Evolutionary conservation across 148 eudicot genomes (phyloP), one percentile per base, ranked within the genome.

Genomic region (Euryodendron excelsum): DNA sequence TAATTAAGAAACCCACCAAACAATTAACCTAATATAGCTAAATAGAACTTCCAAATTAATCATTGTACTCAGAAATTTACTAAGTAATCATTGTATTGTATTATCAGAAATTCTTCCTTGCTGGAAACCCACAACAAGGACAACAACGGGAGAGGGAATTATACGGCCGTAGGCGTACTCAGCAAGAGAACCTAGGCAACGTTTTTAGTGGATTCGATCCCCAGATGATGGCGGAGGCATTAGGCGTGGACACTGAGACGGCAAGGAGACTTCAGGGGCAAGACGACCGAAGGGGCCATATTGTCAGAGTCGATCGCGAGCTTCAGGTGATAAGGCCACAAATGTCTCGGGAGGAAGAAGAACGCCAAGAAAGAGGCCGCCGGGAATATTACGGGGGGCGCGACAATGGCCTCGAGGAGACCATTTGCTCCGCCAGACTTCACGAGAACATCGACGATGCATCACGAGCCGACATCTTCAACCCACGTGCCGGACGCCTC

Each of bases 51-150:
- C n/a, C n/a, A n/a, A n/a, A n/a, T n/a, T n/a, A n/a, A n/a, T n/a
- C n/a, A n/a, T n/a, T n/a, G n/a, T n/a, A n/a, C n/a, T n/a, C n/a
- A n/a, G n/a, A n/a, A n/a, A n/a, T n/a, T n/a, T n/a, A n/a, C n/a
- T n/a, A n/a, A n/a, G n/a, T n/a, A n/a, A n/a, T n/a, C n/a, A n/a
- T n/a, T n/a, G n/a, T 11, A 31, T 2, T 55, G 76, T 75, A n/a
- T n/a, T n/a, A n/a, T n/a, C n/a, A 94, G 98, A 84, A 85, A 78
- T 93, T 93, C 87, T 88, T 85, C 85, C 78, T 94, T 14, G 97
- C 92, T 10, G 98, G 98, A 14, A 89, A 82, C 72, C 91, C 89
- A 18, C 80, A 90, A 76, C 59, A 30, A 14, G 80, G 68, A 11
- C 78, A 74, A 48, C n/a, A 48, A 48, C 14, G 41, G 6, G 64